A percentile compares a stretch with the other conserved stretches of the same genome.
phyloP scores from a whole-genome alignment of 2,329 filamentous ascomycete genomes.

The Chrysoporthe austroafricana region DNA sequence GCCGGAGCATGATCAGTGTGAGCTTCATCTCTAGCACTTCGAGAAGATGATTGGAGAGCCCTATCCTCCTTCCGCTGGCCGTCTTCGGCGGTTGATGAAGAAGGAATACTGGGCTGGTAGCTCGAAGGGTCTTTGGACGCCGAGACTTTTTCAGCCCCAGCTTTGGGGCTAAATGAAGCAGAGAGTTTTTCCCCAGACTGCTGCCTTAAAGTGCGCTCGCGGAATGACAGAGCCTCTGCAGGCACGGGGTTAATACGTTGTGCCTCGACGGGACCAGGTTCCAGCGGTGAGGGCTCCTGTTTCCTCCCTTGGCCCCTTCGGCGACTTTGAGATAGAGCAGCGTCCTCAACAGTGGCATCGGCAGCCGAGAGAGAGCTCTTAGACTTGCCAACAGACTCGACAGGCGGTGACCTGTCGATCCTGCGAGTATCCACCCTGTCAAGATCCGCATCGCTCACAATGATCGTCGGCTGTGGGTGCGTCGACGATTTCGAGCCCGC shows the following conservation, averaged over 20 bases:
- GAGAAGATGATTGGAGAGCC: background rate
- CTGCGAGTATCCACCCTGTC: background rate
- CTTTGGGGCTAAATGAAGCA: background rate
- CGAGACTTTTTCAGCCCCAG: background rate
- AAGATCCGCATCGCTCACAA: background rate
- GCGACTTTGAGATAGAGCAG: background rate
- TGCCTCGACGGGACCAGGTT: background rate
- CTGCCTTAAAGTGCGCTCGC: constrained; percentile 1
- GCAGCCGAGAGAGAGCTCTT: background rate
- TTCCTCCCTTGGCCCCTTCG: background rate
- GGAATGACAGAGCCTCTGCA: background rate
- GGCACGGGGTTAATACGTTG: background rate
- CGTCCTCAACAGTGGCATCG: background rate
- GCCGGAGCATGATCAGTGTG: background rate
- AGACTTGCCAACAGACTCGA: background rate
- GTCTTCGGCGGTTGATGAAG: background rate
- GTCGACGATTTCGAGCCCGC: background rate
- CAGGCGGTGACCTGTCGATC: background rate
- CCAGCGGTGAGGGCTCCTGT: background rate
- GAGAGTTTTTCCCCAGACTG: background rate
- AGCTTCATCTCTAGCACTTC: background rate
- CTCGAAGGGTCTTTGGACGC: background rate
- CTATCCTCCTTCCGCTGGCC: background rate
- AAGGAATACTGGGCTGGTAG: background rate
- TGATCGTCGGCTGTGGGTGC: background rate